phyloP scores from a whole-genome alignment of 495 filamentous ascomycete genomes.

The Saxophila tyrrhenica region DNA sequence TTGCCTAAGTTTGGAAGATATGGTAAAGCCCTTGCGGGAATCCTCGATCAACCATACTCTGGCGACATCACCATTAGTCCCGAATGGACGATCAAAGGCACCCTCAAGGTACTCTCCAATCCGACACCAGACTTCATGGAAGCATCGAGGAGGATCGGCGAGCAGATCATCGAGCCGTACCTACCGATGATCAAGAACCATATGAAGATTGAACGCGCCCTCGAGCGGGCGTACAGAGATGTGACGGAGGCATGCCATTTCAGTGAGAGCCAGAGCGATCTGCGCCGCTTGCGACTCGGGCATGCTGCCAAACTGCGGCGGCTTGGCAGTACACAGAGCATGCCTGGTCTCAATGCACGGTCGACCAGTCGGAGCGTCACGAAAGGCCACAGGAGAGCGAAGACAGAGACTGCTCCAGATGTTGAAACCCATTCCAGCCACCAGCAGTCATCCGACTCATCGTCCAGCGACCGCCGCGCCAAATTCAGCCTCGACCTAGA shows the following conservation, averaged over 20 bases:
- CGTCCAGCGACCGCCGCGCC: neutral
- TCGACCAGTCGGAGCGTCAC: neutral
- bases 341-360: neutral
- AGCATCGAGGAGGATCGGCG: neutral
- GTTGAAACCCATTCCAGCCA: neutral
- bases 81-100: neutral
- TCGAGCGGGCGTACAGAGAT: neutral
- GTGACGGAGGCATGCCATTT: neutral
- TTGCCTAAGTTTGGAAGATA: neutral
- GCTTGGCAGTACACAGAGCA: neutral
- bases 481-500: neutral
- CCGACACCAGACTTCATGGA: neutral
- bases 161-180: neutral
- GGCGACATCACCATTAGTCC: constrained; percentile 1
- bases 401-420: neutral
- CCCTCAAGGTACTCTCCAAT: neutral
- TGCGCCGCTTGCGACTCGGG: neutral
- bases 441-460: neutral
- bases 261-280: neutral
- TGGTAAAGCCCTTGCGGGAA: neutral
- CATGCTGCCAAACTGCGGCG: neutral
- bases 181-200: constrained; percentile 1
- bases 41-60: neutral
- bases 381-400: neutral
- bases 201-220: neutral